A percentile compares a stretch with the other conserved stretches of the same genome.
Conservation (phyloP, 2,329 filamentous ascomycete genomes). For the Cytospora piceicola region DNA sequence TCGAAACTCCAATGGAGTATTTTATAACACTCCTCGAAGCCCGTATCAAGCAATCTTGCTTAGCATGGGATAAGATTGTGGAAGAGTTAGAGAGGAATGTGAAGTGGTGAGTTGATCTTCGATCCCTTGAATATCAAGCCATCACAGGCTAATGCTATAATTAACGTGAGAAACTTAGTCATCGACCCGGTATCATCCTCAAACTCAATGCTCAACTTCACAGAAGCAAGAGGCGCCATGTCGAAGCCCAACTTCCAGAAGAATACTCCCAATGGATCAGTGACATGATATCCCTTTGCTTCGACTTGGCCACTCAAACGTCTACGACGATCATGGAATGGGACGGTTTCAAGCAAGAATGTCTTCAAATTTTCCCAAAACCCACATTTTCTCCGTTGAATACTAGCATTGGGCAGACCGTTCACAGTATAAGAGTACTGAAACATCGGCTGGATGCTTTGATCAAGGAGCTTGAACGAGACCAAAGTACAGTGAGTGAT, state of each 20-base stretch:
- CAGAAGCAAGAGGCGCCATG: background rate
- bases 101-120: background rate
- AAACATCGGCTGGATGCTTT: background rate
- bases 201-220: rapidly evolving
- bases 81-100: background rate
- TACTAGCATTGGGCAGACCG: background rate
- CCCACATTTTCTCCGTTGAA: background rate
- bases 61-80: background rate
- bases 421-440: constrained; percentile 1
- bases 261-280: constrained; percentile 17
- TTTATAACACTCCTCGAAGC: background rate
- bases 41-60: background rate
- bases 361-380: background rate
- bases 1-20: background rate
- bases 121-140: background rate
- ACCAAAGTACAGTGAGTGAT: background rate
- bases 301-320: background rate
- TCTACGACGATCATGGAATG: background rate
- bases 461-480: background rate
- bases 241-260: background rate
- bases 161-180: background rate
- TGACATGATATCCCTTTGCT: background rate
- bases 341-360: constrained; percentile 13
- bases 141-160: background rate
- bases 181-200: background rate